These are phyloP conservation scores for Plasmodium billcollinsi DNA, from an alignment of 169 alveolate species.

Conservation along the genomic window DNA sequence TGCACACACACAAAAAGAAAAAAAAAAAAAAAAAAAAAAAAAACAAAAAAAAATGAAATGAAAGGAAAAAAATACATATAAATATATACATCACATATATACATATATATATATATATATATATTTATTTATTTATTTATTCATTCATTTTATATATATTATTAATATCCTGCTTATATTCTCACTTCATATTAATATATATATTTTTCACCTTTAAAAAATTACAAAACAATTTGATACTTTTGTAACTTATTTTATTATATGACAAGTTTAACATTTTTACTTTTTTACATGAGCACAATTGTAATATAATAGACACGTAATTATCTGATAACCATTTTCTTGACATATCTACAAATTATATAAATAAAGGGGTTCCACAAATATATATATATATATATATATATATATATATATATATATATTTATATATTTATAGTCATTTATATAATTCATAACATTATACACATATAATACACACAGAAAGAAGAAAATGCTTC, in stretches of 20 bases:
- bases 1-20: not conserved
- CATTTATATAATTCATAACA: not conserved
- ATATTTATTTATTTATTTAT: not conserved
- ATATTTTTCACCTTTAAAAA: slow-evolving; percentile 24
- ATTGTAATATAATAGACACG: slow-evolving; percentile 42
- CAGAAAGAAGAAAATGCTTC: not conserved
- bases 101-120: not conserved
- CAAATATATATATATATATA: not conserved
- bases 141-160: not conserved
- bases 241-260: slow-evolving; percentile 63
- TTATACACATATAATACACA: not conserved
- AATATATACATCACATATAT: too few relatives aligned
- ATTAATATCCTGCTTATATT: slow-evolving; percentile 2
- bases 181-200: not conserved
- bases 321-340: slow-evolving; percentile 77
- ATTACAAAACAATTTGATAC: slow-evolving; percentile 15
- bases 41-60: too few relatives aligned
- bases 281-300: slow-evolving; percentile 51
- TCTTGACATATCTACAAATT: slow-evolving; percentile 48
- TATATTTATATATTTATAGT: not conserved
- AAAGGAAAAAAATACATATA: not conserved
- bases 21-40: too few relatives aligned
- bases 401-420: slow-evolving; percentile 11
- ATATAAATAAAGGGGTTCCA: slow-evolving; percentile 1
- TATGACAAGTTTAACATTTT: slow-evolving; percentile 66